Base-by-base conservation (phyloP, 1,139 yeast genomes). In the Lipomyces yarrowii region DNA sequence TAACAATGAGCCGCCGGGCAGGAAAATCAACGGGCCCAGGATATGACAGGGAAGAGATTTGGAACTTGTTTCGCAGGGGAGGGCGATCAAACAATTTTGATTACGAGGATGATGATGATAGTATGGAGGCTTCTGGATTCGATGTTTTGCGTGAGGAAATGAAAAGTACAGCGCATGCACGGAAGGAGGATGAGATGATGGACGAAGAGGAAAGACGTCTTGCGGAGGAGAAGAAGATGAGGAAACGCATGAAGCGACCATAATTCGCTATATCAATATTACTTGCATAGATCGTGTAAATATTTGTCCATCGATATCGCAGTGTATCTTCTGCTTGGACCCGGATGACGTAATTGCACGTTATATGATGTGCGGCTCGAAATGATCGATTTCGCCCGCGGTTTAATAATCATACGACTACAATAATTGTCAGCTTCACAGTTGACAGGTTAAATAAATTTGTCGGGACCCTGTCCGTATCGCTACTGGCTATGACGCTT, bases 71-170 rank as follows among this genome's bases (percentile, higher is more conserved):
- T 77, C 88, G 87, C 74, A 82, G 86, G 64, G 91, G 92, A 2
- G 48, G 67, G 15, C 21, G 62, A 18, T 26, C 60, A 35, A 82
- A 83, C 70, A 78, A 79, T 51, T 77, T 80, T 56, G 82, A 82
- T 68, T 60, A 68, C 42, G 63, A 58, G n/a, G 86, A 84, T 59
- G 82, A 84, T 61, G 87, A 87, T 62, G 83, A 87, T 62, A 82
- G 90, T 74, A 93, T 93, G 98, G 98, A 93, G 75, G 97, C 97
- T 7, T 89, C 96, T 0, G 98, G 97, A 26, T 87, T 87, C 37
- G 97, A 93, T 71, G 86, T 93, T 54, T 79, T 91, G 56, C 90
- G 85, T 63, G 98, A 93, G 74, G 98, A 93, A 76, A 83, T 80
- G 71, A 77, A 84, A 56, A 88, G 97, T 4, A 81, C 87, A 61